These are phyloP conservation scores for Phytophthora syringae DNA, from an alignment of 352 stramenopile species.

Conservation along the genomic window DNA sequence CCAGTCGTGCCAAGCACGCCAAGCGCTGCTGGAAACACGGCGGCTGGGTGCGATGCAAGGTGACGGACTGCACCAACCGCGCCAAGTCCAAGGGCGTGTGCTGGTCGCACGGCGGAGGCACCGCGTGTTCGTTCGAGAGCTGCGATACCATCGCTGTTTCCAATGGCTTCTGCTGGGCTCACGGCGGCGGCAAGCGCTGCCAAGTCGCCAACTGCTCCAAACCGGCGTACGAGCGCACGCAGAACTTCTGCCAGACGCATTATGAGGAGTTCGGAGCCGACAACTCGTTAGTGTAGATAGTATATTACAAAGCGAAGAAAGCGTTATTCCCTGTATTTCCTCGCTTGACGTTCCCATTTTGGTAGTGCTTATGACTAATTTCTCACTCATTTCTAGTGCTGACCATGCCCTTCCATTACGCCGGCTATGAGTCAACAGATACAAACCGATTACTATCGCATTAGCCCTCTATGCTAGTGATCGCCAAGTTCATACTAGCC, in stretches of 20 bases:
- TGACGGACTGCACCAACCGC: constrained; percentile 64
- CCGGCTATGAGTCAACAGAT: no score
- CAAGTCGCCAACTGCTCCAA: constrained; percentile 52
- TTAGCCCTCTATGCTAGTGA: no score
- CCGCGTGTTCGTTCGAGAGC: constrained; percentile 46
- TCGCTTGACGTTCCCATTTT: no score
- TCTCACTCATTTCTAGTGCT: no score
- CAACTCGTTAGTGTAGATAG: no score
- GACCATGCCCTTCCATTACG: no score
- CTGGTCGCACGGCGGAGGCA: constrained; percentile 70
- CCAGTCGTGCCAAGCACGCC: constrained; percentile 56
- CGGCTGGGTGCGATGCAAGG: constrained; percentile 64
- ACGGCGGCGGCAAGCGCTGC: constrained; percentile 51
- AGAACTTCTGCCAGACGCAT: constrained; percentile 63
- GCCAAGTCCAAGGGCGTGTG: constrained; percentile 74
- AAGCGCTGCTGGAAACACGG: constrained; percentile 70
- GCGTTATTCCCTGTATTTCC: no score
- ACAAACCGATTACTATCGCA: no score
- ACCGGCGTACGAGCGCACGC: constrained; percentile 66
- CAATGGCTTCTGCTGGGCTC: constrained; percentile 55
- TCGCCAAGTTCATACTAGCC: no score
- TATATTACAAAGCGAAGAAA: no score
- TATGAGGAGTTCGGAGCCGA: constrained; percentile 32
- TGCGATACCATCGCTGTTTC: constrained; percentile 70
- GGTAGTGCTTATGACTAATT: no score